Base-by-base conservation (phyloP, 768 basidiomycete species). In the Peribolospora baueri region DNA sequence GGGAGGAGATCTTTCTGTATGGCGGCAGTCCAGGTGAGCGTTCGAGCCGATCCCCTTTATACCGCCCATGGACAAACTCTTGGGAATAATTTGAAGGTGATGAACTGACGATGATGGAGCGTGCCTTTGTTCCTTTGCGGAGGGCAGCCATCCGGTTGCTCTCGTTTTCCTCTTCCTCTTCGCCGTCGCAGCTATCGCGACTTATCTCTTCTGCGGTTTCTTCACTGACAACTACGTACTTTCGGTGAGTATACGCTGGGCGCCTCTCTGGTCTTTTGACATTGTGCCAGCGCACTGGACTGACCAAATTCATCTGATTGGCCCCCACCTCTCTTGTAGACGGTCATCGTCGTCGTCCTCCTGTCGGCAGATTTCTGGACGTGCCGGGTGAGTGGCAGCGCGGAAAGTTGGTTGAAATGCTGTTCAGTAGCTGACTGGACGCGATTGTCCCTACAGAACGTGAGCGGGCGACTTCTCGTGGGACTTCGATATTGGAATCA, bases 321-420 rank as follows among this genome's bases (percentile, higher is more conserved):
- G 25, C 25, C 25, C 25, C 25, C 25, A 25, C 13, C 25, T 50
- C 47, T 52, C 52, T 13, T 40, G 42, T 62, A 80, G 78, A 91
- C 88, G 37, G 90, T 98, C 3, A 68, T 77, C 7, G 91, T 97
- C 0, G 93, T 97, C 25, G 80, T 95, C 2, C 72, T 98, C 11
- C 76, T 98, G 37, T 83, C 90, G 0, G 82, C 91, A 77, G 93
- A 98, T 69, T 98, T 98, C 67, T 98, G 91, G 93, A 95, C 91
- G 62, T 87, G 85, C 61, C 73, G 88, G 66, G 85, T 87, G 63
- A 57, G 76, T 67, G n/a, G 49, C 57, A 39, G 50, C 8, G n/a
- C 57, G 14, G 37, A 42, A 46, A 46, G 46, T 55, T 51, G 37
- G 50, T 36, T 38, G 46, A 4, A 8, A 41, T n/a, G n/a, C 37